These are phyloP conservation scores for Microdochium trichocladiopsis DNA, from an alignment of 2,329 filamentous ascomycete species.

Conservation along the genomic window DNA sequence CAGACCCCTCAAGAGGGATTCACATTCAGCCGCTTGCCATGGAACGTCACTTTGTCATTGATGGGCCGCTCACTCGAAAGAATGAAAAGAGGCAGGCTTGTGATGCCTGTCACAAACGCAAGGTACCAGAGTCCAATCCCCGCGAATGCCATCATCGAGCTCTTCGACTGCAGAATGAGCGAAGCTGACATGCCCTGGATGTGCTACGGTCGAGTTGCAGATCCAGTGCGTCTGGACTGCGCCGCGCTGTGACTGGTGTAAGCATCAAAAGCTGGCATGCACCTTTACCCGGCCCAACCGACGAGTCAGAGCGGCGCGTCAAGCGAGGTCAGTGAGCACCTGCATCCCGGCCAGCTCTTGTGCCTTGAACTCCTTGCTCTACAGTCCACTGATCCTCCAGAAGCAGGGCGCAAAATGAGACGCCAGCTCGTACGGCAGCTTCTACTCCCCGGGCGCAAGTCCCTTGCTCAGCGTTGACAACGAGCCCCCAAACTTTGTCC, in stretches of 20 bases:
- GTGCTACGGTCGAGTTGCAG: slow-evolving; percentile 14
- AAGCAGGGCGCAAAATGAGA: background rate
- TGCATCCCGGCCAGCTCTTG: no score
- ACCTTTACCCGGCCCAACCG: slow-evolving; percentile 28
- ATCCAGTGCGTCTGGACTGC: slow-evolving; percentile 40
- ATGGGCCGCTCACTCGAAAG: background rate
- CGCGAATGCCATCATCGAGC: background rate
- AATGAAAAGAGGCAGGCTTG: slow-evolving; percentile 27
- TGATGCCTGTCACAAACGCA: slow-evolving; percentile 40
- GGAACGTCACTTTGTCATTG: background rate
- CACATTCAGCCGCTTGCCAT: background rate
- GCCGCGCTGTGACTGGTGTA: slow-evolving; percentile 42
- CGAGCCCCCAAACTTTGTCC: no score
- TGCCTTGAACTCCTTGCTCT: no score
- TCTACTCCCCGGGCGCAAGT: background rate
- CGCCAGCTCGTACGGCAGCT: background rate
- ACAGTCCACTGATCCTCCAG: no score
- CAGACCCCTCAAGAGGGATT: no score
- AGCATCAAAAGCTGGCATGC: slow-evolving; percentile 37
- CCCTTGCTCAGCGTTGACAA: background rate
- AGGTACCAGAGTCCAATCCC: slow-evolving; percentile 23
- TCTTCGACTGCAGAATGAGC: background rate
- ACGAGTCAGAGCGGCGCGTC: slow-evolving; percentile 18
- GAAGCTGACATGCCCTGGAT: background rate
- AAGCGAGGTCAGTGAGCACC: no score